Evolutionary conservation across 306 rosid genomes (phyloP).

Genomic region (Prunus mume): DNA sequence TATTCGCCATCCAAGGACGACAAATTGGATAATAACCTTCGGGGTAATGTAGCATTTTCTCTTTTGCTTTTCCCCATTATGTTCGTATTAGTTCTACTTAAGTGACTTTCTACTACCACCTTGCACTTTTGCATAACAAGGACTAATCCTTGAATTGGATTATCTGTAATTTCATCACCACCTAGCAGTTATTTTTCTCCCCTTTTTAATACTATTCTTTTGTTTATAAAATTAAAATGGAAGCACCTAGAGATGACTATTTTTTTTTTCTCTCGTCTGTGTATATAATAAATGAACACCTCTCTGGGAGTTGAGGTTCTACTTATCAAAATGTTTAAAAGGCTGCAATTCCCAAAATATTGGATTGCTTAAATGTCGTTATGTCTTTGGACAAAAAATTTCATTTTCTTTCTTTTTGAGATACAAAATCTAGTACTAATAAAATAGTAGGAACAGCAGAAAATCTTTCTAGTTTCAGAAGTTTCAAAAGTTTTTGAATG

Average conservation of each 20-base stretch:
- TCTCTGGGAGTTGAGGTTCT: background rate
- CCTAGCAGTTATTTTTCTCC: background rate
- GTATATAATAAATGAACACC: background rate
- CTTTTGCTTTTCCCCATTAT: background rate
- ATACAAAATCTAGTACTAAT: background rate
- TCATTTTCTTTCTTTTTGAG: background rate
- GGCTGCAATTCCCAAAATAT: too few species aligned
- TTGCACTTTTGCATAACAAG: background rate
- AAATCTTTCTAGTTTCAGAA: too few species aligned
- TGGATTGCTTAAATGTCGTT: background rate
- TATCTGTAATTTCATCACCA: background rate
- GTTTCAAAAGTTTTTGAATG: too few species aligned
- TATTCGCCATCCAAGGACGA: constrained; percentile 60
- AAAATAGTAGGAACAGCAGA: background rate
- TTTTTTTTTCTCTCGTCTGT: too few species aligned
- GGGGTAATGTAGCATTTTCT: constrained; percentile 54
- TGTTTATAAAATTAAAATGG: background rate
- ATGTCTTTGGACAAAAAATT: background rate
- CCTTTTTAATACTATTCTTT: background rate
- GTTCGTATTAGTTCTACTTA: background rate
- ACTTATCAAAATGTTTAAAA: too few species aligned
- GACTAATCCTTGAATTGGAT: background rate
- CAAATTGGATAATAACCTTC: constrained; percentile 57
- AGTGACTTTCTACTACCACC: background rate
- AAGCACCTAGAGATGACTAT: too few species aligned